Evolutionary conservation across 306 rosid species (phyloP).

Genomic region (Crotalaria pallida): DNA sequence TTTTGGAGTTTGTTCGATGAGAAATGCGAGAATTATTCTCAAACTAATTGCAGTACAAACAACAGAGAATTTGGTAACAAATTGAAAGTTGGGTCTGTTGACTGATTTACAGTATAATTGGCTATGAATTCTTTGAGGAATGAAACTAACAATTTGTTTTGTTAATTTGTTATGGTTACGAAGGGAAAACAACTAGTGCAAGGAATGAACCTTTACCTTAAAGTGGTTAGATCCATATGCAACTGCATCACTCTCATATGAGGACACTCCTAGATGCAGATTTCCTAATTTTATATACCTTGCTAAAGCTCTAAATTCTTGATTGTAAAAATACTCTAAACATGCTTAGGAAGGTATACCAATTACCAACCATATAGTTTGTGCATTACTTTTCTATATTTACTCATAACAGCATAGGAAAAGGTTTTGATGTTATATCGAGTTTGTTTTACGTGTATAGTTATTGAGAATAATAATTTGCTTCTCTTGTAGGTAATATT

Average conservation of each 20-base stretch:
- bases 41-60: constrained; percentile 62
- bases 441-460: no score
- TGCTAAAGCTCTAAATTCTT: no score
- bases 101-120: constrained; percentile 6
- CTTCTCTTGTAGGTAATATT: no score
- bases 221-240: constrained; percentile 78
- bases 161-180: constrained; percentile 25
- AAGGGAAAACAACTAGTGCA: constrained; percentile 81
- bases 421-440: no score
- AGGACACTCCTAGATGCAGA: not conserved
- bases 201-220: constrained; percentile 56
- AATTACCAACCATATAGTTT: no score
- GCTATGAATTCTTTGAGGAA: not conserved
- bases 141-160: not conserved
- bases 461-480: no score
- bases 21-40: constrained; percentile 48
- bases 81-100: constrained; percentile 69
- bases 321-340: no score
- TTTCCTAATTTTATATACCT: constrained; percentile 15
- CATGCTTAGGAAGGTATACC: no score
- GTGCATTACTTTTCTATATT: no score
- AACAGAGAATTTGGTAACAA: constrained; percentile 52
- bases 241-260: constrained; percentile 34
- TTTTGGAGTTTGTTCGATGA: constrained; percentile 82
- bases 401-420: no score